Percentiles rank a stretch among this genome's conserved stretches.
These are phyloP conservation scores for Umbelopsis sp. DNA, from an alignment of 192 early-diverging fungal species.

Conservation along the genomic window DNA sequence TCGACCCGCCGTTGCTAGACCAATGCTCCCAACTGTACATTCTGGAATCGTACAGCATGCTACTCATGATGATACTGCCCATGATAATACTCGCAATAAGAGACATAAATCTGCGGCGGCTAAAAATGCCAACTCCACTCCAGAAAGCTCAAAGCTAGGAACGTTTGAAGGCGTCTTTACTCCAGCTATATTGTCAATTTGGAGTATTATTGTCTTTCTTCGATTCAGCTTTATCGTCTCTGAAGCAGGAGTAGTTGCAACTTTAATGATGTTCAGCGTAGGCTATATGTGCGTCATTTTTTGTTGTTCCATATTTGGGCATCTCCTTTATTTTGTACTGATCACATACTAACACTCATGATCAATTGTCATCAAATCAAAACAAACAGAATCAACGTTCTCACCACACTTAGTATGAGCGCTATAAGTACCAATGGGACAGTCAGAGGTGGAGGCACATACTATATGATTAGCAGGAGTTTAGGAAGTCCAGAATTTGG, in stretches of 20 bases:
- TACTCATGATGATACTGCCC: neutral
- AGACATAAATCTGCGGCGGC: neutral
- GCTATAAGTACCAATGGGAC: slow-evolving; percentile 73
- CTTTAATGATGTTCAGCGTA: slow-evolving; percentile 59
- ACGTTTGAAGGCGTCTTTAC: slow-evolving; percentile 75
- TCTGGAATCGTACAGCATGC: neutral
- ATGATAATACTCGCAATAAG: neutral
- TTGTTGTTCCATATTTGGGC: neutral
- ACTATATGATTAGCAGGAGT: slow-evolving; percentile 69
- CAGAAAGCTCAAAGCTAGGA: slow-evolving; percentile 56
- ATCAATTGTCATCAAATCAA: neutral
- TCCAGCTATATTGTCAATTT: slow-evolving; percentile 69
- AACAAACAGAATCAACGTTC: slow-evolving; percentile 49
- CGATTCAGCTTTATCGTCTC: slow-evolving; percentile 70
- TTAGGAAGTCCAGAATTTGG: slow-evolving; percentile 73
- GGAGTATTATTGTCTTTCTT: slow-evolving; percentile 73
- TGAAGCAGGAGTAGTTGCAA: slow-evolving; percentile 65
- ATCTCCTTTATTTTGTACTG: neutral
- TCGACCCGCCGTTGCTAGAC: neutral
- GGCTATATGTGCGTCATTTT: slow-evolving; percentile 45
- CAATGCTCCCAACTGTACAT: neutral
- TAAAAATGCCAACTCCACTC: slow-evolving; percentile 9
- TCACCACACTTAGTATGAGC: slow-evolving; percentile 67
- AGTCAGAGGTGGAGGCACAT: slow-evolving; percentile 65
- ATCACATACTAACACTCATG: slow-evolving; percentile 19